These are phyloP conservation scores for Davidsoniella neocaledoniae DNA, from an alignment of 2,329 filamentous ascomycete species.

Conservation along the genomic window DNA sequence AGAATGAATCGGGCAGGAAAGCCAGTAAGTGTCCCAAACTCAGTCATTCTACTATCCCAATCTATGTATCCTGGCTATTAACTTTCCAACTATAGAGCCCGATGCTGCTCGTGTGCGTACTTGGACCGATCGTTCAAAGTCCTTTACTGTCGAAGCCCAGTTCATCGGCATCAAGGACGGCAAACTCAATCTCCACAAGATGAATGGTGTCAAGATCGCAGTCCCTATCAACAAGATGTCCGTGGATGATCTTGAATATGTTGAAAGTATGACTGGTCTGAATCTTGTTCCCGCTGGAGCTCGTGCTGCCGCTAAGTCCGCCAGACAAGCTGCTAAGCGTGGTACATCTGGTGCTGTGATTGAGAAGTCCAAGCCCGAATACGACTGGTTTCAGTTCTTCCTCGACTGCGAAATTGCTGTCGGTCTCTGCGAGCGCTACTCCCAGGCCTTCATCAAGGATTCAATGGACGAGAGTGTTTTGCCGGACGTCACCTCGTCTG, in stretches of 20 bases:
- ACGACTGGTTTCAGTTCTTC: conserved; percentile 99
- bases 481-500: conserved; percentile 69
- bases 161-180: conserved; percentile 89
- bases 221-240: conserved; percentile 95
- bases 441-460: conserved; percentile 73
- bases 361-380: conserved; percentile 47
- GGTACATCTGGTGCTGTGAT: conserved; percentile 43
- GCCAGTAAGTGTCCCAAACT: conserved; percentile 46
- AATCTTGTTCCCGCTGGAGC: conserved; percentile 11
- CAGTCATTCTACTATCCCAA: background rate
- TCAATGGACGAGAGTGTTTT: conserved; percentile 92
- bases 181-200: conserved; percentile 94
- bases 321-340: conserved; percentile 21
- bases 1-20: conserved; percentile 35
- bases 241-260: conserved; percentile 82
- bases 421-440: conserved; percentile 85
- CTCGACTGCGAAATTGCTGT: conserved; percentile 79
- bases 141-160: conserved; percentile 93
- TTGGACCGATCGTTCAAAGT: conserved; percentile 90
- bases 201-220: conserved; percentile 96
- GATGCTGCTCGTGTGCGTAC: conserved; percentile 69
- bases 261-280: conserved; percentile 44
- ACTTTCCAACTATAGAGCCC: conserved; percentile 42
- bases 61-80: background rate
- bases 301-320: conserved; percentile 28